These are phyloP conservation scores for Aspergillus kassunensis DNA, from an alignment of 495 filamentous ascomycete genomes.

Conservation along the genomic window DNA sequence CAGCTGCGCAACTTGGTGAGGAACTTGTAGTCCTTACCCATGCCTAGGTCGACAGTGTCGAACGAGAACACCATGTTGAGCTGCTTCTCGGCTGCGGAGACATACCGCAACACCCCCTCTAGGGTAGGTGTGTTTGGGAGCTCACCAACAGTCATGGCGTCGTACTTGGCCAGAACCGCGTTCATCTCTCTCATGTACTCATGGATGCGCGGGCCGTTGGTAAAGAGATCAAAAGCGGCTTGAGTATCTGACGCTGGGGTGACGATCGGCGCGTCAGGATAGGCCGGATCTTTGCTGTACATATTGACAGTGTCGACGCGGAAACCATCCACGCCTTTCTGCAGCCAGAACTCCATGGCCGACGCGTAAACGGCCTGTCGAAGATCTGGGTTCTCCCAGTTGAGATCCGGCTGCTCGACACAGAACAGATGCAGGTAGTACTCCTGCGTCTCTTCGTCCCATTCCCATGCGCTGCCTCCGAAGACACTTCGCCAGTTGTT, in stretches of 20 bases:
- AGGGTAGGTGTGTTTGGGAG: not conserved
- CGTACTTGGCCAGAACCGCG: slow-evolving; percentile 58
- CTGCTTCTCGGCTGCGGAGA: not conserved
- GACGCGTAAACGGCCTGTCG: slow-evolving; percentile 57
- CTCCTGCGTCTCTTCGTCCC: slow-evolving; percentile 57
- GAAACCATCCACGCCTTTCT: slow-evolving; percentile 64
- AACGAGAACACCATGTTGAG: slow-evolving; percentile 76
- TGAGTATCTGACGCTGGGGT: slow-evolving; percentile 28
- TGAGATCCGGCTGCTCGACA: slow-evolving; percentile 64
- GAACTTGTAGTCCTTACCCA: slow-evolving; percentile 45
- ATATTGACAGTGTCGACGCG: slow-evolving; percentile 64
- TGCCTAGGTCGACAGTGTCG: slow-evolving; percentile 40
- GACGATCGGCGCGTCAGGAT: slow-evolving; percentile 56
- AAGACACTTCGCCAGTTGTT: slow-evolving; percentile 65
- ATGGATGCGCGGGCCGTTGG: slow-evolving; percentile 62
- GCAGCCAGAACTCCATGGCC: slow-evolving; percentile 67
- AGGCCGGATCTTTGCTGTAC: slow-evolving; percentile 56
- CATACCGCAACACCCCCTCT: not conserved
- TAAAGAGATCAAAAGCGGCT: slow-evolving; percentile 46
- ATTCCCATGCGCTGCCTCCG: slow-evolving; percentile 55
- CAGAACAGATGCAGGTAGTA: slow-evolving; percentile 70
- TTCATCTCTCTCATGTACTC: slow-evolving; percentile 60
- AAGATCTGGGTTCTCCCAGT: slow-evolving; percentile 63
- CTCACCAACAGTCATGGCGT: slow-evolving; percentile 30
- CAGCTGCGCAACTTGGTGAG: not conserved